Evolutionary conservation across 2,329 filamentous ascomycete species (phyloP), one percentile per base, ranked within the genome.

Genomic region (Pseudogymnoascus sp.): DNA sequence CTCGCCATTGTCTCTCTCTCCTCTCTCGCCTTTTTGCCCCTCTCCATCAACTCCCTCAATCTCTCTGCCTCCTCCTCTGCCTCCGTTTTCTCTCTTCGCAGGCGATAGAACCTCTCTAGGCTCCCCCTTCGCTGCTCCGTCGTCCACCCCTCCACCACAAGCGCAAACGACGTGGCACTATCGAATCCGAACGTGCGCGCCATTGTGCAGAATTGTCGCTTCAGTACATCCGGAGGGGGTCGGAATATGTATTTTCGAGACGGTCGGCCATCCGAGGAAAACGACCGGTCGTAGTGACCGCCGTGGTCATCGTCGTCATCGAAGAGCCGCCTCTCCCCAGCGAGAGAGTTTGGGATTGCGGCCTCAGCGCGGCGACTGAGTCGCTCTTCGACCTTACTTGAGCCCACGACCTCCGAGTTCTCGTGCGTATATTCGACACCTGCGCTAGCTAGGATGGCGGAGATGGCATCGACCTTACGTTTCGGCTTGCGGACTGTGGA

Each of bases 391-490:
- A 97, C 82, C 67, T 88, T 90, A n/a, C 89, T 94, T 0, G 90
- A 88, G 9, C 94, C 94, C 61, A 99, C 84, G 12, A 99, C 92
- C 74, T 99, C 92, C 1, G 90, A 91, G 71, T 99, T 99, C 67
- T 97, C 89, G 70, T 99, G 94, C 0, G 91, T 96, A 72, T 99
- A 99, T 69, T 94, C 87, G 0, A 99, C 92, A 1, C 94, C 94
- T 0, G 90, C 91, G 6, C 87, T 85, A 2, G 90, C 85, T 1
- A 99, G 82, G 64, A 99, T 97, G 2, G 91, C 94, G 67, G 93
- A 88, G 32, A 97, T 82, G 0, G 90, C 87, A 68, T 97, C 90
- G 54, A 81, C 86, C 66, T 78, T 80, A 0, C 73, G 69, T 11
- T 70, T 68, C 2, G 69, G 63, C 64, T 68, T 64, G 14, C 37